Evolutionary conservation across 805 yeast species (phyloP), one percentile per base, ranked within the genome.

Genomic region (Myxozyma neotropica): DNA sequence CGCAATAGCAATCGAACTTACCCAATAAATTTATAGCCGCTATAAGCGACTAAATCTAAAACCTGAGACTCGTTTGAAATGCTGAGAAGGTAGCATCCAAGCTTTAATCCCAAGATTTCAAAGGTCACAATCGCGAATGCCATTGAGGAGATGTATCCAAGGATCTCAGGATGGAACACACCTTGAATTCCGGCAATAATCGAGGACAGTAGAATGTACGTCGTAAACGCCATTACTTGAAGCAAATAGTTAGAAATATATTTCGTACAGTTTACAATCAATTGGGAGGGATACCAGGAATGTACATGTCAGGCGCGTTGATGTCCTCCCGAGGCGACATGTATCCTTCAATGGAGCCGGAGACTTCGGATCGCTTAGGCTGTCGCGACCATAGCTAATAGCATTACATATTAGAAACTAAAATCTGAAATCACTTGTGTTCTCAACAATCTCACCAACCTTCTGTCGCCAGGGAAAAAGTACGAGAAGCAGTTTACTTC

Each of bases 301-400:
- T 89, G 74, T 94, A 94, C 77, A 94, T 81, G 72, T 94, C 99
- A 1, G 99, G 99, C 0, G 98, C 95, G 70, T 95, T 94, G 58
- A 87, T 80, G 72, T 94, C 99, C 62, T 88, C 89, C 47, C 81
- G 75, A 15, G 99, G 97, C 10, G 89, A 84, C 1, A 89, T 86
- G 72, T 80, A 89, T 21, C 77, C 81, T 35, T 74, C 75, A 21
- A 74, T 68, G 21, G 70, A 71, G 6, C 75, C 74, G 23, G 71
- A 74, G 43, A 75, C 74, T 17, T 77, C 77, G 4, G 75, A 65
- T 21, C 79, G 70, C 53, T 65, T 69, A 27, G 72, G 58, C 58
- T 70, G 72, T 15, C 69, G 44, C 6, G 68, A 39, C 67, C 67
- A 64, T 5, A 61, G 66, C 58, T 53, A 35, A 7, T 24, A n/a